Conservation (phyloP, 2,329 filamentous ascomycete species). For the Tolypocladium amazonense region DNA sequence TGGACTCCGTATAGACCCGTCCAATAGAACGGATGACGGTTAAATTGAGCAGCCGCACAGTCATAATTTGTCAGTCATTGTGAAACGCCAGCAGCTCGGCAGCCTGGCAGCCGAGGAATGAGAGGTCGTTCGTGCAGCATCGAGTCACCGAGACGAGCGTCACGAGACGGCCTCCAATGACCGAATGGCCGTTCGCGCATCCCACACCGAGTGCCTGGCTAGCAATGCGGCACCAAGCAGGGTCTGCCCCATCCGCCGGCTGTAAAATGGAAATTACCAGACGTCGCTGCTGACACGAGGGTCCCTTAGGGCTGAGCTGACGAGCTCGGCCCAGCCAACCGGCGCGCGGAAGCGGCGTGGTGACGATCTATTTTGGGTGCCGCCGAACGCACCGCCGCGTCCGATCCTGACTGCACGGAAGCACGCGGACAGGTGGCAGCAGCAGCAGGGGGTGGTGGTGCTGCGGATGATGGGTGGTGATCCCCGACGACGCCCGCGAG, state of each 20-base stretch:
- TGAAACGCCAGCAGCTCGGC: background rate
- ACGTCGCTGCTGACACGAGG: background rate
- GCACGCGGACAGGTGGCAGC: background rate
- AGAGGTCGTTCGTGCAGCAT: too few species aligned
- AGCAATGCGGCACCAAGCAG: background rate
- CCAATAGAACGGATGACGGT: background rate
- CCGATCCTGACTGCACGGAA: background rate
- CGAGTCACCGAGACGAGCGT: background rate
- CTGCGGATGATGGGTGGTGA: background rate
- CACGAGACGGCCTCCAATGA: background rate
- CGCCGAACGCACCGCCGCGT: background rate
- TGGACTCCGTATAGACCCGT: background rate
- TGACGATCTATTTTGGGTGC: constrained; percentile 1
- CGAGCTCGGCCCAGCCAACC: background rate
- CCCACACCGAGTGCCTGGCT: background rate
- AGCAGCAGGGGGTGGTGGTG: background rate
- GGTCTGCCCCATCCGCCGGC: background rate
- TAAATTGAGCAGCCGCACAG: background rate
- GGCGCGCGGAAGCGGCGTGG: background rate
- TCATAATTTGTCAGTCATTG: background rate
- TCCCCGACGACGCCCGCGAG: background rate
- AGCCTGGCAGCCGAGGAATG: background rate
- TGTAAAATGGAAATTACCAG: background rate
- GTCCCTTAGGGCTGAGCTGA: background rate
- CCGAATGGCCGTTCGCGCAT: too few species aligned